Conservation (phyloP, 495 filamentous ascomycete genomes). For the Hypoxylon rickii region DNA sequence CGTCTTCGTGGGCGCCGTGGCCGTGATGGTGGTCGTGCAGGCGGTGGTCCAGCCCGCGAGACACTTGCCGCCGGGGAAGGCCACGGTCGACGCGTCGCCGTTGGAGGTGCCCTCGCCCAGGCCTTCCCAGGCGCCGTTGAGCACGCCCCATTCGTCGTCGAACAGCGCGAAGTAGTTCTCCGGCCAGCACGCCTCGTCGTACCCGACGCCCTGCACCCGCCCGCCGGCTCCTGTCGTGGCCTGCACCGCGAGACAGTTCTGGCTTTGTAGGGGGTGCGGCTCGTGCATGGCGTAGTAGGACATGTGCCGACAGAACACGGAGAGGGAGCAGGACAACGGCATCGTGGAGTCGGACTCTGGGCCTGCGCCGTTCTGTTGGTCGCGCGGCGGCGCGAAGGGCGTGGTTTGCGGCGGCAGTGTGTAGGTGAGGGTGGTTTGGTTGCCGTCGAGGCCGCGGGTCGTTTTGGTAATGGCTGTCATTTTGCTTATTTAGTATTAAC, state of each 20-base stretch:
- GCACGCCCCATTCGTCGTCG: constrained; percentile 19
- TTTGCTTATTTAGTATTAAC: not conserved
- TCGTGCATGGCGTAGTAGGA: constrained; percentile 4
- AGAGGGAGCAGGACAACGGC: constrained; percentile 15
- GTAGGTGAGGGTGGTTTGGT: not conserved
- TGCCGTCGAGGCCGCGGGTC: constrained; percentile 11
- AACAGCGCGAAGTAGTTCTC: constrained; percentile 27
- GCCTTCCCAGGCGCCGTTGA: constrained; percentile 1
- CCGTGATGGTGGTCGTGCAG: constrained; percentile 23
- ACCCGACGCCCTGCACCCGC: constrained; percentile 12
- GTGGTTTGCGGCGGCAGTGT: constrained; percentile 11
- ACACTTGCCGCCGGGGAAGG: constrained; percentile 17
- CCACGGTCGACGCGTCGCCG: constrained; percentile 5
- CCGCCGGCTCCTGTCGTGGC: not conserved
- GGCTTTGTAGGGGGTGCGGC: constrained; percentile 12
- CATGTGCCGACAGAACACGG: constrained; percentile 15
- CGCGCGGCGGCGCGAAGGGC: constrained; percentile 11
- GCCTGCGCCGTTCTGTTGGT: not conserved
- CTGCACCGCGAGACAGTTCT: constrained; percentile 18
- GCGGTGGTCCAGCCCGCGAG: constrained; percentile 27
- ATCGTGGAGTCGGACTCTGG: constrained; percentile 2
- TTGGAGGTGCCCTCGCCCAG: not conserved
- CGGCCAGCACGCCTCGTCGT: constrained; percentile 13
- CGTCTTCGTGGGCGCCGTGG: too few relatives aligned
- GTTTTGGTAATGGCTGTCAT: constrained; percentile 22